Percentiles rank a stretch among this genome's conserved stretches.
Evolutionary conservation across 768 basidiomycete genomes (phyloP).

Genomic region (Fomitopsis pulvina): DNA sequence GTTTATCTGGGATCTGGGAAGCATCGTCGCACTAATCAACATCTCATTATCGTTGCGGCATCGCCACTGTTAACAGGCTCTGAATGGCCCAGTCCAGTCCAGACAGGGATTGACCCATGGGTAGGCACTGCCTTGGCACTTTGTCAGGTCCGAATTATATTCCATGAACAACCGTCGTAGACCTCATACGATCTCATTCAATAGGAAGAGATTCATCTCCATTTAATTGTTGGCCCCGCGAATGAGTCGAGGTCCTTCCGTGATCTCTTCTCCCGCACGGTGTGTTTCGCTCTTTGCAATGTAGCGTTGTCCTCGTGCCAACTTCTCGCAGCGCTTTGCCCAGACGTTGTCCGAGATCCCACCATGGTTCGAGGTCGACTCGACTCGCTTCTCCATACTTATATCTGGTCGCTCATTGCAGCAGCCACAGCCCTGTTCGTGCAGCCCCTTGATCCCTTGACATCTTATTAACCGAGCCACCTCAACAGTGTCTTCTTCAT

Average conservation of each 20-base stretch:
- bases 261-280: constrained; percentile 35
- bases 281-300: constrained; percentile 1
- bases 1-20: not conserved
- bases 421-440: constrained; percentile 9
- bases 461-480: not conserved
- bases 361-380: constrained; percentile 37
- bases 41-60: constrained; percentile 13
- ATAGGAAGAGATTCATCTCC: constrained; percentile 51
- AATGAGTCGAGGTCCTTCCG: constrained; percentile 40
- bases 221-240: constrained; percentile 45
- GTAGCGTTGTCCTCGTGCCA: not conserved
- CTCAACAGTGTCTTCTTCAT: not conserved
- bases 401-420: constrained; percentile 29
- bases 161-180: constrained; percentile 19
- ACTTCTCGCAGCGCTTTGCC: constrained; percentile 13
- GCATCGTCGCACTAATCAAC: not conserved
- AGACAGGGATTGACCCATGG: constrained; percentile 20
- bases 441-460: constrained; percentile 6
- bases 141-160: constrained; percentile 10
- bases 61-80: constrained; percentile 5
- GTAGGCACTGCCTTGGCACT: constrained; percentile 14
- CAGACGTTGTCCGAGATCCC: constrained; percentile 15
- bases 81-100: not conserved
- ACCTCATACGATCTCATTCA: constrained; percentile 29
- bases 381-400: constrained; percentile 31